Conservation (phyloP, 139 green algal genomes). For the Nannochloris sp. region DNA sequence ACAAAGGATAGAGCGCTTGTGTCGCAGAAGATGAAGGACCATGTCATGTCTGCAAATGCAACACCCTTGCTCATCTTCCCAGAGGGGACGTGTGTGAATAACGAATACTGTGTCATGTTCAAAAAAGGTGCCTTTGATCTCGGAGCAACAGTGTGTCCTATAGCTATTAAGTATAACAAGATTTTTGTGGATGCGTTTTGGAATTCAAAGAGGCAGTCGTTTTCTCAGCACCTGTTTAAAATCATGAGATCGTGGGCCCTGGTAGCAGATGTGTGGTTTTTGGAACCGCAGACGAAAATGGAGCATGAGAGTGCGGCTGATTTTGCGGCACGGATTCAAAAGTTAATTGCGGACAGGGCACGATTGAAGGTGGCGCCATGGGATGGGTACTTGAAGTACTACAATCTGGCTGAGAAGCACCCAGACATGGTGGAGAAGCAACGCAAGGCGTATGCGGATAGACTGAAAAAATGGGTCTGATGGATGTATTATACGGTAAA, state of each 20-base stretch:
- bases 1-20: slow-evolving; percentile 83
- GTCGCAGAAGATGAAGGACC: slow-evolving; percentile 61
- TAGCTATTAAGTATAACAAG: slow-evolving; percentile 99
- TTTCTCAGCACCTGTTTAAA: slow-evolving; percentile 81
- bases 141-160: slow-evolving; percentile 65
- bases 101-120: slow-evolving; percentile 99
- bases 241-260: slow-evolving; percentile 94
- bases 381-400: slow-evolving; percentile 99
- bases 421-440: slow-evolving; percentile 81
- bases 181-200: slow-evolving; percentile 99
- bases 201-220: slow-evolving; percentile 86
- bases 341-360: slow-evolving; percentile 65
- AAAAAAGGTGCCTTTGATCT: slow-evolving; percentile 96
- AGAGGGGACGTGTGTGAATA: slow-evolving; percentile 99
- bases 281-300: slow-evolving; percentile 73
- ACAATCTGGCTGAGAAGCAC: slow-evolving; percentile 80
- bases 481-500: slow-evolving; percentile 24
- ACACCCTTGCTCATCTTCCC: slow-evolving; percentile 97
- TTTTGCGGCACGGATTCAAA: slow-evolving; percentile 81
- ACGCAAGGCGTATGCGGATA: slow-evolving; percentile 44
- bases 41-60: slow-evolving; percentile 58
- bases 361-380: slow-evolving; percentile 74
- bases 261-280: slow-evolving; percentile 91
- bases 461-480: slow-evolving; percentile 19
- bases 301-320: slow-evolving; percentile 60